These are phyloP conservation scores for Eucalyptus urophylla DNA, from an alignment of 345 rosid genomes.

Conservation along the genomic window DNA sequence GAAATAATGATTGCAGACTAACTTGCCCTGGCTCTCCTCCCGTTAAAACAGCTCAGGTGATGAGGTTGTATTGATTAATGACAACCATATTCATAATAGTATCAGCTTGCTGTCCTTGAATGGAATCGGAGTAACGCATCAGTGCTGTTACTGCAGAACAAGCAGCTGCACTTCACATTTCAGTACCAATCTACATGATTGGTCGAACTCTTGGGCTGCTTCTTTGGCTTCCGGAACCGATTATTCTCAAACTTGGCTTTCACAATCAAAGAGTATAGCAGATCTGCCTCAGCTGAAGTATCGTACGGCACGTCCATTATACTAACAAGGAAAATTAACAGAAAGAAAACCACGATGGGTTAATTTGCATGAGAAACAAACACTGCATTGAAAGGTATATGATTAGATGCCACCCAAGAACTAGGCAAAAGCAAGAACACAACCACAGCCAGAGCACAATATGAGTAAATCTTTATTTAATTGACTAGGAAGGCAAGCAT, in stretches of 20 bases:
- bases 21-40: neutral
- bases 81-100: neutral
- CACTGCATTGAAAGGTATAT: neutral
- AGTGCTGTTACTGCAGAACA: neutral
- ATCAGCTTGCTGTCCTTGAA: neutral
- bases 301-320: slow-evolving; percentile 53
- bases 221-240: slow-evolving; percentile 60
- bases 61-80: neutral
- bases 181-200: slow-evolving; percentile 59
- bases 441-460: neutral
- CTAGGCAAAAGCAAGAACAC: neutral
- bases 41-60: neutral
- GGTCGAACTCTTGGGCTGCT: slow-evolving; percentile 53
- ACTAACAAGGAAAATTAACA: slow-evolving; percentile 19
- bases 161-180: neutral
- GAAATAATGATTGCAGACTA: neutral
- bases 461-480: neutral
- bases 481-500: neutral
- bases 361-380: neutral
- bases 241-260: slow-evolving; percentile 84
- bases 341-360: neutral
- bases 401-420: neutral
- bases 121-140: neutral
- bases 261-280: slow-evolving; percentile 57
- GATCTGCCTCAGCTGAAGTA: slow-evolving; percentile 67